A percentile compares a stretch with the other conserved stretches of the same genome.
These are phyloP conservation scores for Irpex lacteus DNA, from an alignment of 1,284 basidiomycete species.

Conservation along the genomic window DNA sequence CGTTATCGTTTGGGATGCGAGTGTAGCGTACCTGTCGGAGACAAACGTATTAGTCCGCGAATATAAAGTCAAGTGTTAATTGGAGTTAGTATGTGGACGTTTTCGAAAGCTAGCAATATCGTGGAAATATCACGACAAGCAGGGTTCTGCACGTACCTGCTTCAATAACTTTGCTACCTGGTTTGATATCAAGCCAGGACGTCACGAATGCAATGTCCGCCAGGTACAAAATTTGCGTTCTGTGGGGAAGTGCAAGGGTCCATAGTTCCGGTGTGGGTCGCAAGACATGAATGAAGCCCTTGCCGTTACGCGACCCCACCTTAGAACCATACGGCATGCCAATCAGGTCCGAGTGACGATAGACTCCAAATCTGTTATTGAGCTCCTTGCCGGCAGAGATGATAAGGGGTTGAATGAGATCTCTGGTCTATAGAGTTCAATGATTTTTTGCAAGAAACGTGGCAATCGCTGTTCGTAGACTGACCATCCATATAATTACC, in stretches of 20 bases:
- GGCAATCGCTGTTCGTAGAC: constrained; percentile 21
- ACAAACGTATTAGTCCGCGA: neutral
- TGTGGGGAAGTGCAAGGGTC: constrained; percentile 95
- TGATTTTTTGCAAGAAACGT: too few species aligned
- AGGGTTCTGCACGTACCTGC: constrained; percentile 54
- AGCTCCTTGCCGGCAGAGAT: constrained; percentile 81
- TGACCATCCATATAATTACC: constrained; percentile 84
- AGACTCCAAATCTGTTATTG: constrained; percentile 88
- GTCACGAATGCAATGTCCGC: constrained; percentile 96
- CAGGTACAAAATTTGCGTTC: constrained; percentile 96
- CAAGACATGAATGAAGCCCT: constrained; percentile 83
- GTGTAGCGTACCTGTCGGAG: neutral
- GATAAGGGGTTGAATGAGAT: constrained; percentile 76
- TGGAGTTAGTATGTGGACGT: too few species aligned
- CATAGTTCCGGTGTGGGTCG: constrained; percentile 93
- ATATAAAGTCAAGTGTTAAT: too few species aligned
- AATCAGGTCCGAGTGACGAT: constrained; percentile 84
- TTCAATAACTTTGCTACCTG: constrained; percentile 87
- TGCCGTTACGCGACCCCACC: constrained; percentile 66
- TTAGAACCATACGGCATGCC: constrained; percentile 91
- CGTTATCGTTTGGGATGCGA: neutral
- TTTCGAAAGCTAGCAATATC: too few species aligned
- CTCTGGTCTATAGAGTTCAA: constrained; percentile 60
- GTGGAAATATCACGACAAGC: too few species aligned
- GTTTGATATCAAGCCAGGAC: constrained; percentile 79